Base-by-base conservation (phyloP, 805 yeast species). In the Soucietia sequanensis region DNA sequence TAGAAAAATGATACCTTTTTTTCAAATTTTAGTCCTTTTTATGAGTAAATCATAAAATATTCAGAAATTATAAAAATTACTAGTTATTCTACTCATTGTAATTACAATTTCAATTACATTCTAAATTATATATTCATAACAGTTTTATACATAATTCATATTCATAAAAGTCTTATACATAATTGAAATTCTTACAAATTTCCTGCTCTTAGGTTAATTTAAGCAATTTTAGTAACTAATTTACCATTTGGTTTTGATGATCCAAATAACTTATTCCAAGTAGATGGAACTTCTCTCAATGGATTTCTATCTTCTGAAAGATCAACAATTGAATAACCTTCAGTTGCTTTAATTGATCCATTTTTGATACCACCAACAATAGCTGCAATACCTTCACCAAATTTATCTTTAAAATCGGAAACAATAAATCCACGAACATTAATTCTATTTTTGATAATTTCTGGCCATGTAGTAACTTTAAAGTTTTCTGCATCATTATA, bases 361-460 rank as follows among this genome's bases (percentile, higher is more conserved):
- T 52, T 42, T 34, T 59, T 42, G 34, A 75, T 52, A 44, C 63
- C 66, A 10, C 52, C 46, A 16, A 47, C 50, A 31, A 78, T 52
- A 25, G 54, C 60, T 11, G 35, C 43, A 31, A 62, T 44, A 5
- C 68, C 79, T 33, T 58, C 55, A 4, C 62, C 62, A 42, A 65
- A 65, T 20, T 67, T 52, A 6, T 49, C 55, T 4, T 35, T 33
- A 44, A 60, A 65, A 46, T 80, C 82, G 28, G 60, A 46, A 14
- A 77, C 63, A 22, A 80, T 65, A 47, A 80, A 68, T 17, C 87
- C 86, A 41, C 60, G 62, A 20, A 78, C 65, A 0, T 60, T 63
- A 34, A 81, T 53, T 50, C 84, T 68, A 50, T 68, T 75, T 27
- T 66, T 59, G 42, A 78, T 66, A 25, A 80, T 68, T 31, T 56